Evolutionary conservation across 345 rosid genomes (phyloP).

Genomic region (Salix koriyanagi): DNA sequence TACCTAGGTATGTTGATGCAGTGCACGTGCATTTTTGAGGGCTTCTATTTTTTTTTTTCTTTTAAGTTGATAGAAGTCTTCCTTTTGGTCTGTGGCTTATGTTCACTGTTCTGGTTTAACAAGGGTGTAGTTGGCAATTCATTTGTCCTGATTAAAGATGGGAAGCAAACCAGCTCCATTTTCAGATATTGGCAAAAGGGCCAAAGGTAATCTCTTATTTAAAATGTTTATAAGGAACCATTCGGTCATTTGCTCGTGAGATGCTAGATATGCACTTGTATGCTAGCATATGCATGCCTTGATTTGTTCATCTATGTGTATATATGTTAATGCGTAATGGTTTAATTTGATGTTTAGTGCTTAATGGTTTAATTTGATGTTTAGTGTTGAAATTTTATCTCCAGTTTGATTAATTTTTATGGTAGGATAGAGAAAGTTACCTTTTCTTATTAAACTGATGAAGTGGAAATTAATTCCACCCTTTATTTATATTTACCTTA

Average conservation of each 20-base stretch:
- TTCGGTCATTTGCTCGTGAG: neutral
- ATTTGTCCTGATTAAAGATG: conserved; percentile 36
- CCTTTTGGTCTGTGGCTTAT: neutral
- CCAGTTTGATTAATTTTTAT: neutral
- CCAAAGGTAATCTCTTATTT: conserved; percentile 45
- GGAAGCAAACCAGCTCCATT: conserved; percentile 69
- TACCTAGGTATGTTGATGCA: neutral
- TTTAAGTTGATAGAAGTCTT: neutral
- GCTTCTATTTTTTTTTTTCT: neutral
- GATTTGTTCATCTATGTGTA: neutral
- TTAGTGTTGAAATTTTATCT: neutral
- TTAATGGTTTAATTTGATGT: neutral
- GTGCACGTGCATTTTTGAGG: neutral
- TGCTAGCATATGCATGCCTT: neutral
- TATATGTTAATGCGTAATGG: neutral
- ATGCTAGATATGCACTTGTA: neutral
- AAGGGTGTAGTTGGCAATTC: conserved; percentile 19
- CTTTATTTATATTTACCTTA: neutral
- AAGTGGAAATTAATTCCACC: neutral
- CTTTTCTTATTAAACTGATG: neutral
- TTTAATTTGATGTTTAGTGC: neutral
- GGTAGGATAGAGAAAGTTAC: neutral
- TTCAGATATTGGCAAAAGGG: conserved; percentile 66
- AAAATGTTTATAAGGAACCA: too few species aligned
- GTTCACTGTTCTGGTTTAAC: neutral